Evolutionary conservation across 2,329 filamentous ascomycete genomes (phyloP), one percentile per base, ranked within the genome.

Genomic region (Parafenestella ontariensis): DNA sequence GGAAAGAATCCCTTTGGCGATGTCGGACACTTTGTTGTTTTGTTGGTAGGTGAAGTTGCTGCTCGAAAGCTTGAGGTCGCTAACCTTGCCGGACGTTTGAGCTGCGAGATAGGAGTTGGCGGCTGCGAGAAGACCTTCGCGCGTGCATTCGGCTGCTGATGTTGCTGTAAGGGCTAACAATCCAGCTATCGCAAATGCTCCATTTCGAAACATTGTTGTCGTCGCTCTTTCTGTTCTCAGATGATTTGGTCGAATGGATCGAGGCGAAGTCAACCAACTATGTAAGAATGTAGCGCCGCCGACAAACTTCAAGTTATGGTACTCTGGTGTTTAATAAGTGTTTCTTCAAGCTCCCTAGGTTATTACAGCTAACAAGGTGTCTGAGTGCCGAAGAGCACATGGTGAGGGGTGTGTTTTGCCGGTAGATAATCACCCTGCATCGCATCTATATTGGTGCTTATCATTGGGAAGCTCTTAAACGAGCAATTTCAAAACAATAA

Each of bases 21-120:
- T 61, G n/a, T 65, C 61, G 11, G 54, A 56, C 13, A 58, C 59
- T 49, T 66, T 71, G 60, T 72, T 72, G 61, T 69, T 70, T 47
- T 70, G 62, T 36, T 65, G 66, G 54, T 71, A 69, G 7, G 62
- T 68, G 56, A 72, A 72, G 46, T 63, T 66, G 9, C 50, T 47
- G 15, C 52, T 21, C 4, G 59, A 53, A 7, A 71, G 59, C n/a
- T 58, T 62, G n/a, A 71, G 62, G 5, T 36, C 49, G 21, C 40
- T 41, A 26, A 54, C 50, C 13, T 61, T 65, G 26, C 68, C 66
- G 6, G 59, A 43, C 15, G 46, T 56, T 54, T 71, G 68, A 3
- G 68, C 68, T 5, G 56, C 43, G 39, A 72, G 47, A 43, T 71
- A 71, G 31, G 58, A 58, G 17, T 66, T n/a, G 9, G 69, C 66